Base-by-base conservation (phyloP, 345 rosid genomes). In the Lepidium sativum region DNA sequence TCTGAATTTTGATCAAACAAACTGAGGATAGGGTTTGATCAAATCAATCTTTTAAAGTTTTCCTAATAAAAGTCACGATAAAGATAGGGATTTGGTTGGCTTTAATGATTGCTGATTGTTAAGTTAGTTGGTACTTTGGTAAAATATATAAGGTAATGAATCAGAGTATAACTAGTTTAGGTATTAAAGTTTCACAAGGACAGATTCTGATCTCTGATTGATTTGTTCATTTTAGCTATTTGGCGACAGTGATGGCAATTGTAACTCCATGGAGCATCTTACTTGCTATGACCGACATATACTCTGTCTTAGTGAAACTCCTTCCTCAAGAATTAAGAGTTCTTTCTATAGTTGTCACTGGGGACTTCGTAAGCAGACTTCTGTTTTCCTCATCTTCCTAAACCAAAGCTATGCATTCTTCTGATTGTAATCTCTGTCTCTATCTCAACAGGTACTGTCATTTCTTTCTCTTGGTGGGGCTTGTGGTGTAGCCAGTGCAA, bases 181-280 rank as follows among this genome's bases (percentile, higher is more conserved):
- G 59, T 3, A 39, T 23, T 7, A 52, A 40, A 27, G 7, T 14
- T 44, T 41, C 18, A 39, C 2, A 42, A 52, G 16, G 10, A 44
- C 5, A 53, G 23, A 23, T 41, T 53, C 7, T 41, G 52, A 49
- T 61, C 7, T 49, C 0, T 37, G 43, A 20, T 27, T 27, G 5
- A 31, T 43, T 29, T 32, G 4, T 17, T 16, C 0, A 0, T 16
- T 40, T 71, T 81, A 87, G 95, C 77, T 88, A 57, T 80, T 74
- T 83, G 77, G 85, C 81, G 54, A 77, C 83, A 14, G 79, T 87
- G 32, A 87, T 87, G 95, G 88, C 88, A 29, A 61, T 79, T 57
- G 80, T 80, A 53, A 79, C 79, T 62, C 88, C 90, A 59, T 84
- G 95, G 95, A 84, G 91, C 43, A 13, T 73, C 27, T 64, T 79